phyloP scores from a whole-genome alignment of 495 filamentous ascomycete genomes.

The Aspergillus olivimuriae region DNA sequence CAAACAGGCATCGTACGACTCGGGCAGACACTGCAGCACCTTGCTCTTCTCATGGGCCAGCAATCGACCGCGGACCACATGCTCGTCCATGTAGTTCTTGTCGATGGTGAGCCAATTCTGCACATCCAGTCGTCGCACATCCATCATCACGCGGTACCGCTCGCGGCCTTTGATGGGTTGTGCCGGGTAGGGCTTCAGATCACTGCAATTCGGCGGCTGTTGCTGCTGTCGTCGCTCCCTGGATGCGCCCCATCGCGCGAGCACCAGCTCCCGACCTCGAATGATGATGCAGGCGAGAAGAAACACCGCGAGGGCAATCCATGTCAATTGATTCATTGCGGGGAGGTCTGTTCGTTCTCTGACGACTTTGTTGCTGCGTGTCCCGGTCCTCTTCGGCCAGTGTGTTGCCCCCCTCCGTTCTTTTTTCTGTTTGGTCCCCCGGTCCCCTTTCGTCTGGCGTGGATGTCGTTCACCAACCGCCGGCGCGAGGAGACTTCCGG shows the following conservation, averaged over 20 bases:
- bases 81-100: slow-evolving; percentile 44
- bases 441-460: too few species aligned
- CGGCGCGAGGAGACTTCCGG: too few species aligned
- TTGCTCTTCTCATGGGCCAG: slow-evolving; percentile 33
- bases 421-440: too few species aligned
- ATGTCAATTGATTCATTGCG: slow-evolving; percentile 34
- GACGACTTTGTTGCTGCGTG: too few species aligned
- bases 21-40: slow-evolving; percentile 45
- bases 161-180: slow-evolving; percentile 40
- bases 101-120: slow-evolving; percentile 52
- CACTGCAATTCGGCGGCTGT: slow-evolving; percentile 13
- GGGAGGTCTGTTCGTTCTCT: too few species aligned
- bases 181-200: slow-evolving; percentile 38
- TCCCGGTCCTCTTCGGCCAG: too few species aligned
- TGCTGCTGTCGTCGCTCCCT: background rate
- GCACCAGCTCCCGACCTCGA: slow-evolving; percentile 7
- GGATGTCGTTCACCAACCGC: too few species aligned
- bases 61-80: slow-evolving; percentile 37
- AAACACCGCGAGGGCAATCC: slow-evolving; percentile 27
- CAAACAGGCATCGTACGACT: slow-evolving; percentile 42
- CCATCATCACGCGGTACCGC: slow-evolving; percentile 48
- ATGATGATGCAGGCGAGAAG: slow-evolving; percentile 37
- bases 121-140: slow-evolving; percentile 44
- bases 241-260: slow-evolving; percentile 13
- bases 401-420: too few species aligned